These are phyloP conservation scores for Rhizomucor pusillus DNA, from an alignment of 371 early-diverging fungal genomes.

Conservation along the genomic window DNA sequence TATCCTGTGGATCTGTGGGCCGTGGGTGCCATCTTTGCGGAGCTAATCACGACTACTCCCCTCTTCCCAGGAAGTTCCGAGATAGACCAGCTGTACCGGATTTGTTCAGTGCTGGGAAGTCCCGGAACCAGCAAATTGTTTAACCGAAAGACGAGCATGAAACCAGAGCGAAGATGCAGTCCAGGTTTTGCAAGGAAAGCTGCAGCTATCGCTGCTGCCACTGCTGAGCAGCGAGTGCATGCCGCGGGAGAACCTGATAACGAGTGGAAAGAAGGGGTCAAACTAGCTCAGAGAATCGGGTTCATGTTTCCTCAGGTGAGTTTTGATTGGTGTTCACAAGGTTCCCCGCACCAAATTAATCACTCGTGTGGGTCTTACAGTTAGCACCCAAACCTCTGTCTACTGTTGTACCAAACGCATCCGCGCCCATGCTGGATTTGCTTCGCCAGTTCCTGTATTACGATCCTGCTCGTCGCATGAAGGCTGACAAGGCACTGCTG, in stretches of 20 bases:
- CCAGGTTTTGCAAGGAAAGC: slow-evolving; percentile 41
- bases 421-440: slow-evolving; percentile 21
- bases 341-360: background rate
- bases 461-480: slow-evolving; percentile 14
- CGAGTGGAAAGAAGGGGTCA: slow-evolving; percentile 69
- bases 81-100: slow-evolving; percentile 85
- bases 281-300: slow-evolving; percentile 54
- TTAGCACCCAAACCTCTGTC: slow-evolving; percentile 13
- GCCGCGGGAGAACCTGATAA: slow-evolving; percentile 46
- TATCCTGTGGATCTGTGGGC: slow-evolving; percentile 99
- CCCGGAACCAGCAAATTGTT: slow-evolving; percentile 33
- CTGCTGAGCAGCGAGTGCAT: slow-evolving; percentile 7
- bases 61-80: slow-evolving; percentile 95
- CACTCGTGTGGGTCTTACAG: slow-evolving; percentile 4
- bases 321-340: background rate
- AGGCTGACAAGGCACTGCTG: slow-evolving; percentile 15
- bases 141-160: slow-evolving; percentile 9
- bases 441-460: slow-evolving; percentile 19
- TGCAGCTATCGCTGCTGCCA: background rate
- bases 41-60: slow-evolving; percentile 81
- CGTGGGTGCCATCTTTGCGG: slow-evolving; percentile 91
- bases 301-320: slow-evolving; percentile 54
- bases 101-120: slow-evolving; percentile 67
- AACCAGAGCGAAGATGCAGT: slow-evolving; percentile 25
- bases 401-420: slow-evolving; percentile 16